phyloP scores from a whole-genome alignment of 441 rosid species.

The Erysimum cheiri region DNA sequence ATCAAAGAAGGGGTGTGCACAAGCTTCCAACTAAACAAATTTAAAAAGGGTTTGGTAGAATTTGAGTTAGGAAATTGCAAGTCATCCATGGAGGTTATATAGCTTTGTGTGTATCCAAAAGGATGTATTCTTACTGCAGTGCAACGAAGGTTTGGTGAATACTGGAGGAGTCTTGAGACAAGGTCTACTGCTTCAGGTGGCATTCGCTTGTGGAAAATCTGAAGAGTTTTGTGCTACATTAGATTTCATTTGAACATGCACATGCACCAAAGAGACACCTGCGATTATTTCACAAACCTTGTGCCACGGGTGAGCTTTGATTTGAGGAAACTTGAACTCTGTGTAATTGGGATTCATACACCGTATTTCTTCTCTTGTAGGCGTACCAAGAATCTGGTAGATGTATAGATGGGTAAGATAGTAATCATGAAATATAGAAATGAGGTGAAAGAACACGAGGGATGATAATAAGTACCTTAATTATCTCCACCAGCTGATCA shows the following conservation, averaged over 20 bases:
- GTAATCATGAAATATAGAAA: background rate
- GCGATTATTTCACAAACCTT: conserved; percentile 55
- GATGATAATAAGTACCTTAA: conserved; percentile 57
- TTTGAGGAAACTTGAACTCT: conserved; percentile 91
- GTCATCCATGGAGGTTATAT: conserved; percentile 1
- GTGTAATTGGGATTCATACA: conserved; percentile 98
- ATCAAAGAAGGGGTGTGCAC: conserved; percentile 82
- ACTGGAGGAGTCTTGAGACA: conserved; percentile 50
- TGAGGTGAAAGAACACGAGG: conserved; percentile 17
- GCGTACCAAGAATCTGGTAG: conserved; percentile 79
- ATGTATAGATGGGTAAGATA: conserved; percentile 23
- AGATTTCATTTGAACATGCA: conserved; percentile 29
- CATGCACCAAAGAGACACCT: conserved; percentile 10
- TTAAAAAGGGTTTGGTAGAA: background rate
- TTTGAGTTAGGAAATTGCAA: background rate
- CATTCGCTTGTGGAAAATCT: conserved; percentile 51
- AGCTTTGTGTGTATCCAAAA: background rate
- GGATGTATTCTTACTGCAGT: conserved; percentile 43
- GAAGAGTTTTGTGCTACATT: conserved; percentile 25
- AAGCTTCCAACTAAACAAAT: conserved; percentile 72
- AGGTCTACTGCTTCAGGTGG: conserved; percentile 53
- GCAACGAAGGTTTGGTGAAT: conserved; percentile 51
- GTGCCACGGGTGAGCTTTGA: conserved; percentile 97
- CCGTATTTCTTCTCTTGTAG: conserved; percentile 87
- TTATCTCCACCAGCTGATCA: conserved; percentile 90